A percentile compares a stretch with the other conserved stretches of the same genome.
These are phyloP conservation scores for Mrakia blollopis DNA, from an alignment of 768 basidiomycete species.

Conservation along the genomic window DNA sequence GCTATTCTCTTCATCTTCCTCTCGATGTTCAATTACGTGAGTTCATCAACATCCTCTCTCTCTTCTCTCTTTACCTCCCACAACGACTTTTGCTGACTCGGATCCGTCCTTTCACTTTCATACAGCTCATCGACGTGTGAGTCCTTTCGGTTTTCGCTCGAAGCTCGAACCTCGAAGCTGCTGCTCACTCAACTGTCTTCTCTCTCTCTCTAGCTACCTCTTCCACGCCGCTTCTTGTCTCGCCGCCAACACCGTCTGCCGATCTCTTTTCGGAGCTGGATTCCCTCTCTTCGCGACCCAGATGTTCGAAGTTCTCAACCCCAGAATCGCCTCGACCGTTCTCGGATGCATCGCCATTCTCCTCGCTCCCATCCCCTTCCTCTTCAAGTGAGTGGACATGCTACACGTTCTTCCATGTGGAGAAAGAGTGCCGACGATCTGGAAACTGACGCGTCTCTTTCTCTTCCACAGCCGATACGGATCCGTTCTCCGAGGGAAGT, in stretches of 20 bases:
- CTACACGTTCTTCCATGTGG: not conserved
- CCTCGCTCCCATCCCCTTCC: slow-evolving; percentile 15
- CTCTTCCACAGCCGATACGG: slow-evolving; percentile 14
- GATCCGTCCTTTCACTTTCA: not conserved
- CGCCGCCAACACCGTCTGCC: slow-evolving; percentile 43
- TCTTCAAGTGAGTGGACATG: slow-evolving; percentile 6
- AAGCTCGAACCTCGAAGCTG: too few species aligned
- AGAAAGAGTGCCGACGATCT: not conserved
- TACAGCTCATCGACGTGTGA: slow-evolving; percentile 36
- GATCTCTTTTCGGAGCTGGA: slow-evolving; percentile 38
- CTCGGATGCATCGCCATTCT: slow-evolving; percentile 27
- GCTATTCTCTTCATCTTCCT: slow-evolving; percentile 43
- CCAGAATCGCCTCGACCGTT: slow-evolving; percentile 28
- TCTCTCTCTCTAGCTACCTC: too few species aligned
- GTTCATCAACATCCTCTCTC: too few species aligned
- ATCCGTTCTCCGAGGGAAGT: not conserved
- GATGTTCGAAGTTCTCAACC: slow-evolving; percentile 18
- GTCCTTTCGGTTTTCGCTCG: too few species aligned
- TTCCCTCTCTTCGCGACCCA: too few species aligned
- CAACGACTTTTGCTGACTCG: not conserved
- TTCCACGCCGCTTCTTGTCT: slow-evolving; percentile 48
- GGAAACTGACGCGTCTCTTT: not conserved
- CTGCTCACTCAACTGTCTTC: too few species aligned
- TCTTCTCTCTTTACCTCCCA: not conserved
- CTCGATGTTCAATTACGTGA: slow-evolving; percentile 41